phyloP scores from a whole-genome alignment of 352 stramenopile genomes.

The Globisporangium spinosum region DNA sequence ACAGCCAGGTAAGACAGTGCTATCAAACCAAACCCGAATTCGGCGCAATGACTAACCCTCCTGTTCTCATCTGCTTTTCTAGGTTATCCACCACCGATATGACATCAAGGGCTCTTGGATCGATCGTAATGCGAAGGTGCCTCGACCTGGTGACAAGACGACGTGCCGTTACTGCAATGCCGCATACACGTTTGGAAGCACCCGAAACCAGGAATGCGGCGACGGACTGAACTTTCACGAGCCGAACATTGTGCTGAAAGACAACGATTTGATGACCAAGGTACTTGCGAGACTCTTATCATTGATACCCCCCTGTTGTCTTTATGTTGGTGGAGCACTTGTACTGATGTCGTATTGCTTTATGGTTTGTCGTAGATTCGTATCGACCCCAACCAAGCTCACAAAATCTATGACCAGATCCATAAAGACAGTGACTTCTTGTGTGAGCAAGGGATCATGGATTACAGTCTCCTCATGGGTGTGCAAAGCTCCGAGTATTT shows the following conservation, averaged over 20 bases:
- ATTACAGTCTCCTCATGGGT: conserved; percentile 90
- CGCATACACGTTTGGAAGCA: conserved; percentile 85
- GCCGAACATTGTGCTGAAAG: conserved; percentile 85
- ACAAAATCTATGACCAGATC: conserved; percentile 87
- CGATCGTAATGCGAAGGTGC: conserved; percentile 81
- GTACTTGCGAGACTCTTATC: conserved; percentile 20
- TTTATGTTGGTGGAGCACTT: background rate
- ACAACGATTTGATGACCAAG: conserved; percentile 89
- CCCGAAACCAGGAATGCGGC: conserved; percentile 77
- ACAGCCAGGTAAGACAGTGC: conserved; percentile 49
- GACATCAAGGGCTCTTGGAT: conserved; percentile 92
- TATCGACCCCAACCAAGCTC: conserved; percentile 68
- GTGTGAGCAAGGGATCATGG: conserved; percentile 89
- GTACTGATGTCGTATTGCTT: background rate
- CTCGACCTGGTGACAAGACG: conserved; percentile 71
- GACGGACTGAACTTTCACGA: conserved; percentile 87
- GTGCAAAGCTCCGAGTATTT: conserved; percentile 89
- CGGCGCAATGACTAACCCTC: background rate
- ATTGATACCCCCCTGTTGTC: background rate
- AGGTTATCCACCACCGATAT: conserved; percentile 83
- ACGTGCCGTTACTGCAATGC: conserved; percentile 86
- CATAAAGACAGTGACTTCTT: conserved; percentile 88
- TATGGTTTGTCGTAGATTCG: conserved; percentile 43
- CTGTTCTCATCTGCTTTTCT: background rate
- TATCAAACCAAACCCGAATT: background rate